These are phyloP conservation scores for Aspergillus hortae DNA, from an alignment of 2,329 filamentous ascomycete species.

Conservation along the genomic window DNA sequence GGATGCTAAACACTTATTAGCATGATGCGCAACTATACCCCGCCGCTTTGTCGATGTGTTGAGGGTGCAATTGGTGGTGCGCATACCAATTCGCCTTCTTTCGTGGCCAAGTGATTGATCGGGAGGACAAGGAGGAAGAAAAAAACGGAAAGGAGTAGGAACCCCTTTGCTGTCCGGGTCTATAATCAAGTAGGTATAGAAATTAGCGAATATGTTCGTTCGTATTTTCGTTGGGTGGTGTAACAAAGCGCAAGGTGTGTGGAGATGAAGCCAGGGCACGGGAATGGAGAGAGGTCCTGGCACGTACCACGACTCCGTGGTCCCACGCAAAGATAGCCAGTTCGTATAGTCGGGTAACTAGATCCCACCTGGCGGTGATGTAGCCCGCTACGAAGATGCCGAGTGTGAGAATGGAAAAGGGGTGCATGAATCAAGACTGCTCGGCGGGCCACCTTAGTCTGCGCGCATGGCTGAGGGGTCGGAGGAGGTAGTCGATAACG, in stretches of 20 bases:
- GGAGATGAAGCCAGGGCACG: neutral
- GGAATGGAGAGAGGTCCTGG: neutral
- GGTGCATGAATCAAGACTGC: slow-evolving; percentile 70
- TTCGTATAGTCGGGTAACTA: slow-evolving; percentile 95
- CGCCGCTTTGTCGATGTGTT: neutral
- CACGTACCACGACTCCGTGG: slow-evolving; percentile 88
- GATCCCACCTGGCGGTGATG: slow-evolving; percentile 98
- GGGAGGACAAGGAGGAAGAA: slow-evolving; percentile 84
- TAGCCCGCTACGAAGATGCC: slow-evolving; percentile 99
- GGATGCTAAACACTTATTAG: slow-evolving; percentile 63
- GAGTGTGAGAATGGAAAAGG: slow-evolving; percentile 91
- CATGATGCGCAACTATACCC: neutral
- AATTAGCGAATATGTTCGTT: slow-evolving; percentile 7
- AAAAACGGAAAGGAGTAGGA: slow-evolving; percentile 74
- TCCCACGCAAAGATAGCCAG: slow-evolving; percentile 97
- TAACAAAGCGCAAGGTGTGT: neutral
- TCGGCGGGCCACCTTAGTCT: slow-evolving; percentile 24
- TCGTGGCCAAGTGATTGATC: slow-evolving; percentile 74
- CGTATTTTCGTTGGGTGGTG: neutral
- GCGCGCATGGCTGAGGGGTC: slow-evolving; percentile 29
- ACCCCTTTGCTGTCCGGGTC: slow-evolving; percentile 82
- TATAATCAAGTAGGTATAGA: slow-evolving; percentile 34
- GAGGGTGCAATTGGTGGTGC: slow-evolving; percentile 2
- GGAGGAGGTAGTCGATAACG: neutral
- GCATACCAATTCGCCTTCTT: slow-evolving; percentile 75